phyloP scores from a whole-genome alignment of 2,329 filamentous ascomycete species.

The Dactylellina cionopaga region DNA sequence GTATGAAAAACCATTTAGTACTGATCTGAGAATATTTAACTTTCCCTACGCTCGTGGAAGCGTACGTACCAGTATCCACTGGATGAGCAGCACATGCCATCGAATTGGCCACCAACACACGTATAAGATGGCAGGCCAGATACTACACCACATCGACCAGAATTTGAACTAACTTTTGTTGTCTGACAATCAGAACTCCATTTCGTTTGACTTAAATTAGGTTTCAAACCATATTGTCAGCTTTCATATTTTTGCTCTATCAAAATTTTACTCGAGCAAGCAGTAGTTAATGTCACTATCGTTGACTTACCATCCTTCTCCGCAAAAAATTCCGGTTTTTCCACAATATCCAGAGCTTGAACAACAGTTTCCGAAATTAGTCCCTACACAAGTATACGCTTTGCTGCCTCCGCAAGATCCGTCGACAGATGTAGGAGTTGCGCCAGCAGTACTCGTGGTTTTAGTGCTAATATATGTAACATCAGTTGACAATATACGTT shows the following conservation, averaged over 20 bases:
- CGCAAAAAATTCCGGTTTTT: conserved; percentile 26
- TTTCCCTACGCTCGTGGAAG: background rate
- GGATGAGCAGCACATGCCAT: conserved; percentile 23
- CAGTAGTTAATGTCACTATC: too few species aligned
- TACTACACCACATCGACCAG: conserved; percentile 21
- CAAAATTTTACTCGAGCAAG: background rate
- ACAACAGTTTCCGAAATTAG: conserved; percentile 28
- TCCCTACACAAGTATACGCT: conserved; percentile 18
- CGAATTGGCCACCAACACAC: conserved; percentile 24
- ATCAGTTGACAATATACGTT: background rate
- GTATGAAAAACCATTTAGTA: too few species aligned
- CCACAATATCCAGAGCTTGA: conserved; percentile 23
- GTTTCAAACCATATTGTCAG: background rate
- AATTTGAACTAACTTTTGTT: conserved; percentile 20
- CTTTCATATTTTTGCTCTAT: background rate
- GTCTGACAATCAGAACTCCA: conserved; percentile 34
- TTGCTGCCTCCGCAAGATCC: conserved; percentile 25
- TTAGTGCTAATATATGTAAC: background rate
- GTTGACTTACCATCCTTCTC: conserved; percentile 34
- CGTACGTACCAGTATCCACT: conserved; percentile 23
- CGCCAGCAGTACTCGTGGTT: conserved; percentile 12
- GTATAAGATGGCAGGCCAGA: conserved; percentile 3
- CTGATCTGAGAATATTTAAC: background rate
- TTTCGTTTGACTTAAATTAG: conserved; percentile 31
- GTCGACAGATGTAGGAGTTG: conserved; percentile 18